Evolutionary conservation across 495 filamentous ascomycete species (phyloP).

Genomic region (Talaromyces wortmannii): DNA sequence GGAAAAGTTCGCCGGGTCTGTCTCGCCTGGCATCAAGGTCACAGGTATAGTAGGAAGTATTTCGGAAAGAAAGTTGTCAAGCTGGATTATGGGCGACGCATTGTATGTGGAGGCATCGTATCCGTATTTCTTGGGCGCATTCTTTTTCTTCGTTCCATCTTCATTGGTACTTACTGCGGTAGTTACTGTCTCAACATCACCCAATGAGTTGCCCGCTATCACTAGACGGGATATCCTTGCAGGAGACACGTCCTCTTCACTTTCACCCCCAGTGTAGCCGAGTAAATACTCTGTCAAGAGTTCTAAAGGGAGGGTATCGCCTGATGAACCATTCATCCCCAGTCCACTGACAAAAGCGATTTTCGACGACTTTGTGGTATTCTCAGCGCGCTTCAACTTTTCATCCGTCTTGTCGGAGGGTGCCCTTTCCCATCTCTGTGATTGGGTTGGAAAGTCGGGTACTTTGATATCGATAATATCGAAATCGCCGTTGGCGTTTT

Average conservation of each 20-base stretch:
- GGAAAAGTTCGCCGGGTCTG: conserved; percentile 74
- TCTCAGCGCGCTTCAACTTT: conserved; percentile 32
- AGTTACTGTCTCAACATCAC: conserved; percentile 39
- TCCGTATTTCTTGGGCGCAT: conserved; percentile 73
- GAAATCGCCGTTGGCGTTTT: conserved; percentile 86
- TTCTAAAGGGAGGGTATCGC: conserved; percentile 63
- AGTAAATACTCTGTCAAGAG: conserved; percentile 82
- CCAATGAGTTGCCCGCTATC: conserved; percentile 85
- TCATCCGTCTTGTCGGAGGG: conserved; percentile 28
- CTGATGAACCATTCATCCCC: conserved; percentile 66
- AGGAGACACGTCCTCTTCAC: conserved; percentile 31
- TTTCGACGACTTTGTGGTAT: conserved; percentile 40
- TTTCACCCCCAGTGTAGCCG: conserved; percentile 64
- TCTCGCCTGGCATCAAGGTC: conserved; percentile 67
- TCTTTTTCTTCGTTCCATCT: conserved; percentile 33
- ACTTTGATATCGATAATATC: conserved; percentile 85
- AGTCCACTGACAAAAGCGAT: conserved; percentile 88
- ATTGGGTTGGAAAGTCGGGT: conserved; percentile 77
- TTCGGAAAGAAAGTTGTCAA: conserved; percentile 76
- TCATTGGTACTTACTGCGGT: conserved; percentile 18
- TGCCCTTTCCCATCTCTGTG: conserved; percentile 61
- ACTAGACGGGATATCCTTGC: conserved; percentile 76
- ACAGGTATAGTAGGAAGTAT: conserved; percentile 78
- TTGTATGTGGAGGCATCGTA: conserved; percentile 89
- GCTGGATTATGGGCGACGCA: conserved; percentile 67